Evolutionary conservation across 352 stramenopile genomes (phyloP).

Genomic region (Phytophthora litchii): DNA sequence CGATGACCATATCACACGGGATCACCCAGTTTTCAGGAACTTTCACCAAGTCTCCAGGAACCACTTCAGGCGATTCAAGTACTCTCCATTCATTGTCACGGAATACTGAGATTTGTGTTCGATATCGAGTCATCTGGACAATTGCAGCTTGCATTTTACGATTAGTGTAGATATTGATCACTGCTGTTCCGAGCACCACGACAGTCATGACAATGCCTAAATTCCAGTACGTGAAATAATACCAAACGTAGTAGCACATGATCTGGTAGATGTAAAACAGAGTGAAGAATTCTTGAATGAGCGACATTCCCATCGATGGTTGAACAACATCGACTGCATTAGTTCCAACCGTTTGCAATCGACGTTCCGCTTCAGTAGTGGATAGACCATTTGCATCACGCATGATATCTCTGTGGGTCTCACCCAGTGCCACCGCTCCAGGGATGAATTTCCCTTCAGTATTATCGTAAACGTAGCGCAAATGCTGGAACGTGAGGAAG

Average conservation of each 20-base stretch:
- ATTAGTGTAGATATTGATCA: slow-evolving; percentile 54
- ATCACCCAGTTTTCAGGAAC: slow-evolving; percentile 54
- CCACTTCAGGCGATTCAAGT: slow-evolving; percentile 37
- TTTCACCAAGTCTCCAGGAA: slow-evolving; percentile 55
- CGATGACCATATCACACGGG: slow-evolving; percentile 63
- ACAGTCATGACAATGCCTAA: slow-evolving; percentile 48
- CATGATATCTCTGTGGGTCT: too few relatives aligned
- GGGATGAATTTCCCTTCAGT: slow-evolving; percentile 42
- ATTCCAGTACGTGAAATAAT: slow-evolving; percentile 61
- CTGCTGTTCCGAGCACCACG: slow-evolving; percentile 38
- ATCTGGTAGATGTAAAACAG: slow-evolving; percentile 62
- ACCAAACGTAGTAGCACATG: slow-evolving; percentile 68
- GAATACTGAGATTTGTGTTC: slow-evolving; percentile 57
- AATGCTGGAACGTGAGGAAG: slow-evolving; percentile 47
- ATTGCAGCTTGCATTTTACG: slow-evolving; percentile 47
- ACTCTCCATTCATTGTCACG: slow-evolving; percentile 47
- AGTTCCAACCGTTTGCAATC: slow-evolving; percentile 36
- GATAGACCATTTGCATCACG: slow-evolving; percentile 29
- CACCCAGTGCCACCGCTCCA: too few relatives aligned
- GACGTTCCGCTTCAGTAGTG: slow-evolving; percentile 12
- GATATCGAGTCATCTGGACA: slow-evolving; percentile 52
- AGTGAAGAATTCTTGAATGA: slow-evolving; percentile 41
- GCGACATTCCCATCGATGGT: slow-evolving; percentile 33
- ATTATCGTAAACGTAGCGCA: slow-evolving; percentile 52
- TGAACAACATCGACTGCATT: too few relatives aligned